Conservation (phyloP, 129 eudicot species). For the Centrapalus pauciflorus region DNA sequence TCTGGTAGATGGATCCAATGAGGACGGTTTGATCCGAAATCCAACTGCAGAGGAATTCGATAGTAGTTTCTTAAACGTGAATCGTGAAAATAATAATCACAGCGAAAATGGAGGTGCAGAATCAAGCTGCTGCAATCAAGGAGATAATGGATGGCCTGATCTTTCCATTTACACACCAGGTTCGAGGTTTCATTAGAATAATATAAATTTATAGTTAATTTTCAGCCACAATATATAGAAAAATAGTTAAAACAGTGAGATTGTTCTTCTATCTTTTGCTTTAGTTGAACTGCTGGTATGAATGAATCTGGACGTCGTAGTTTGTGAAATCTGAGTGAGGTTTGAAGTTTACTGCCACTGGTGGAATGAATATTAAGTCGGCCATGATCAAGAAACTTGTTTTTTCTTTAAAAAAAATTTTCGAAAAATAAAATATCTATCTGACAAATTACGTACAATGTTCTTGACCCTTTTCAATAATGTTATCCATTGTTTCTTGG, state of each 20-base stretch:
- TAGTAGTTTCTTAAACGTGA: constrained; percentile 7
- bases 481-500: not conserved
- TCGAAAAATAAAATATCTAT: not conserved
- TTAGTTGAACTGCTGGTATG: not conserved
- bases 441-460: not conserved
- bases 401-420: not conserved
- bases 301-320: constrained; percentile 1
- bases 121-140: constrained; percentile 5
- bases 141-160: constrained; percentile 20
- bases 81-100: not conserved
- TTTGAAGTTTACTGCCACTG: constrained; percentile 7
- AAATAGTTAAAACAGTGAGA: not conserved
- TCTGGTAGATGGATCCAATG: constrained; percentile 5
- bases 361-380: not conserved
- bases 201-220: not conserved
- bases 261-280: not conserved
- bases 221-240: not conserved
- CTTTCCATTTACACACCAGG: constrained; percentile 26
- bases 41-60: constrained; percentile 5
- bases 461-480: not conserved
- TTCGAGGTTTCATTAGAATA: constrained; percentile 15
- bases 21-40: constrained; percentile 3
- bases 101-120: not conserved
- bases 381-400: not conserved
- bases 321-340: not conserved